Evolutionary conservation across 805 yeast genomes (phyloP), one percentile per base, ranked within the genome.

Genomic region (Kuraishia ogatae): DNA sequence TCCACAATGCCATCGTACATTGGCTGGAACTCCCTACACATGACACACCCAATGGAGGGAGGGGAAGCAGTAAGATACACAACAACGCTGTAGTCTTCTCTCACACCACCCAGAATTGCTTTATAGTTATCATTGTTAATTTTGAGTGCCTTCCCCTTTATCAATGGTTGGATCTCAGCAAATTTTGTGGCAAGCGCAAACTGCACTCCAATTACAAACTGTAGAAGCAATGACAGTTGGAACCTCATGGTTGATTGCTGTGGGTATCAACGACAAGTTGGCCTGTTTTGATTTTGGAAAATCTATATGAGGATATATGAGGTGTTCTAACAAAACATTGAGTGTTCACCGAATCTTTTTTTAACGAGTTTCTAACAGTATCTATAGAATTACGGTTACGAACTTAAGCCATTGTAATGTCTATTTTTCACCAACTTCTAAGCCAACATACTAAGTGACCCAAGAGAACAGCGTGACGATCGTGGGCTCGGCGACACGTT

Each of bases 21-120:
- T 1, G 97, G 96, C 24, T 78, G 82, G 61, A 87, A 78, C 49
- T 84, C 82, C 10, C 72, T 61, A 77, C 99, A 94, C 53, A 88
- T 73, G 1, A 74, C 73, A 72, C 99, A 94, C 13, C 88, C 89
- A 64, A 92, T 79, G 58, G 81, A 81, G 1, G 89, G 77, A 52
- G 84, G 78, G 10, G 85, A 79, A 2, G 97, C 90, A 0, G 97
- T 87, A 58, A 93, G 71, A 55, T 85, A 76, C 35, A 83, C 63
- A 13, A 87, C 76, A n/a, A 88, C 64, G 46, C 86, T 78, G 67
- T 81, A 83, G 62, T 89, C 90, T 48, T 79, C 80, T 63, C 93
- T 78, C 22, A 83, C 80, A 3, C 89, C 89, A 24, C 71, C 71
- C 55, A 89, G 71, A 21, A 85, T 65, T 17, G 71, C 68, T 59